phyloP scores from a whole-genome alignment of 345 rosid species.

The Populus alba region DNA sequence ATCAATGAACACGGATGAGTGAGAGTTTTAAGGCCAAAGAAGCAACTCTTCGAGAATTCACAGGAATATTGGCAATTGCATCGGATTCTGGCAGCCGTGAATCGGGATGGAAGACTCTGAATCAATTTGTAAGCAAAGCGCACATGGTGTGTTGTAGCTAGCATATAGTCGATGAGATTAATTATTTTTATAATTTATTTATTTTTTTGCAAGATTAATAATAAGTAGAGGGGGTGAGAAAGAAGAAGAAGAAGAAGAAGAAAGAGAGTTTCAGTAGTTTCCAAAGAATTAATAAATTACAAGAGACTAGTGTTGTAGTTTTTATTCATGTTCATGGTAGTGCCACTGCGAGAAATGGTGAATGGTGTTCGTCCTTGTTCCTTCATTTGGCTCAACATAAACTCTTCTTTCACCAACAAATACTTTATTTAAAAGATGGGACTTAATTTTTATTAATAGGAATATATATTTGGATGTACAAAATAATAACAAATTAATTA shows the following conservation, averaged over 20 bases:
- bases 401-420: neutral
- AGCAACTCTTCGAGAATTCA: neutral
- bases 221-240: conserved; percentile 6
- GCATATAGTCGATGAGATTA: conserved; percentile 24
- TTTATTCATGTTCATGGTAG: conserved; percentile 8
- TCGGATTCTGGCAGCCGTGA: conserved; percentile 19
- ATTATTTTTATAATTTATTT: conserved; percentile 21
- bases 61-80: neutral
- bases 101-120: conserved; percentile 7
- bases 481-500: neutral
- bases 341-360: conserved; percentile 12
- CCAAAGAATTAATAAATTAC: conserved; percentile 10
- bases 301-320: conserved; percentile 19
- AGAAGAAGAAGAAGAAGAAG: neutral
- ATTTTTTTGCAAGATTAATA: conserved; percentile 27
- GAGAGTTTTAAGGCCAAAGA: neutral
- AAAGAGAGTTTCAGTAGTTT: neutral
- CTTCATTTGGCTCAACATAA: too few relatives aligned
- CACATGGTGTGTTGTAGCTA: conserved; percentile 6
- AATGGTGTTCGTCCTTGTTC: too few relatives aligned
- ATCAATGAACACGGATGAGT: conserved; percentile 18
- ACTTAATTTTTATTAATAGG: neutral
- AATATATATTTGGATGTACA: neutral
- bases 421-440: neutral
- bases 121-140: conserved; percentile 3